Conservation (phyloP, 1,139 yeast species). For the Diutina mesorugosa region DNA sequence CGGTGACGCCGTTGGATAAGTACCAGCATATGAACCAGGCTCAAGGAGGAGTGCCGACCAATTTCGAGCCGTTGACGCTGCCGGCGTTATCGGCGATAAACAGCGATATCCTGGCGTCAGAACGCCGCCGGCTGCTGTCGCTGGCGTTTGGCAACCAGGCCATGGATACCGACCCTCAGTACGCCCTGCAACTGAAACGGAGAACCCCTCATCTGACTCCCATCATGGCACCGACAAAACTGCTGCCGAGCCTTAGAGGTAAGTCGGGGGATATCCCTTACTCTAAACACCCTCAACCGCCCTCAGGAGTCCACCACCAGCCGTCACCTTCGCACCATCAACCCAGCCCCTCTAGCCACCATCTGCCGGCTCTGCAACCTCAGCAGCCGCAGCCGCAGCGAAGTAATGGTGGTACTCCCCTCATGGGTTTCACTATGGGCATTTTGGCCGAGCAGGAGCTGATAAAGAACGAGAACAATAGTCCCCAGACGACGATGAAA, state of each 20-base stretch:
- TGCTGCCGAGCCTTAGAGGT: neutral
- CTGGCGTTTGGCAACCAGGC: slow-evolving; percentile 21
- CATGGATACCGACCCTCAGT: slow-evolving; percentile 8
- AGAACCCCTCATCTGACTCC: slow-evolving; percentile 41
- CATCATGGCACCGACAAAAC: slow-evolving; percentile 2
- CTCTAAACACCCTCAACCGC: neutral
- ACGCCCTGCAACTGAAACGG: slow-evolving; percentile 14
- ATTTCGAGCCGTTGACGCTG: slow-evolving; percentile 43
- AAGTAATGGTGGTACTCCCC: slow-evolving; percentile 1
- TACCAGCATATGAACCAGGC: slow-evolving; percentile 5
- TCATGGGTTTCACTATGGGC: slow-evolving; percentile 40
- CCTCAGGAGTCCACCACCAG: too few species aligned
- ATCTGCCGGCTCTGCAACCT: neutral
- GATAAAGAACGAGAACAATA: neutral
- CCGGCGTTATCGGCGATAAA: slow-evolving; percentile 44
- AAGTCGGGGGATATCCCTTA: neutral
- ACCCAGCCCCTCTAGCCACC: neutral
- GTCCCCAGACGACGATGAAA: neutral
- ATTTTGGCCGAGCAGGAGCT: slow-evolving; percentile 25
- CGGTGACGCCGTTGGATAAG: slow-evolving; percentile 50
- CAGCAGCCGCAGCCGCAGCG: neutral
- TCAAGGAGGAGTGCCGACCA: slow-evolving; percentile 20
- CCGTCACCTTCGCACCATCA: neutral
- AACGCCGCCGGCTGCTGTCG: slow-evolving; percentile 24
- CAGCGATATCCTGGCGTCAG: slow-evolving; percentile 10